phyloP scores from a whole-genome alignment of 2,329 filamentous ascomycete genomes.

The Fusarium sp. region DNA sequence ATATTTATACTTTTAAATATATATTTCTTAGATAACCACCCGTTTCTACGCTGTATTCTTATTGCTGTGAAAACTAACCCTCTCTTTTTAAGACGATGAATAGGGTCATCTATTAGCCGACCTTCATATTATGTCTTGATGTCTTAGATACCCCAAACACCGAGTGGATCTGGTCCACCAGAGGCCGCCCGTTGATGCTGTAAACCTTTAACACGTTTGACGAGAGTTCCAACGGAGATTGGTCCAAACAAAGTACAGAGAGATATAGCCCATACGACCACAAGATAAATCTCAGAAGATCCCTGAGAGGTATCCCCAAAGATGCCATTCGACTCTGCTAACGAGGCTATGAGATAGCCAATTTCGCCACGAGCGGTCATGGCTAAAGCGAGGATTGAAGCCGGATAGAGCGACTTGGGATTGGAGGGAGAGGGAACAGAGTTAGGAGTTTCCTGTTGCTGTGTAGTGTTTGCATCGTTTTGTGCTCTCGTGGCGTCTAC shows the following conservation, averaged over 20 bases:
- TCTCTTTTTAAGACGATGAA: too few species aligned
- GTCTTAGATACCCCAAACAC: too few species aligned
- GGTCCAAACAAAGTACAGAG: background rate
- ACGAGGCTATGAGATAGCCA: background rate
- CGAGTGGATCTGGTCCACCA: too few species aligned
- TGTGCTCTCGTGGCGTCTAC: background rate
- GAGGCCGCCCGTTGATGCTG: too few species aligned
- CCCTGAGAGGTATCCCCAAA: background rate
- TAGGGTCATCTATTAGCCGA: too few species aligned
- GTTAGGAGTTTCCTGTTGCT: background rate
- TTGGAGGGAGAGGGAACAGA: background rate
- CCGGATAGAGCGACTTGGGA: background rate
- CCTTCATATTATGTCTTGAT: too few species aligned
- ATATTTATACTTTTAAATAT: too few species aligned
- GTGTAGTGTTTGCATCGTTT: background rate
- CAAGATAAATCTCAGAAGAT: background rate
- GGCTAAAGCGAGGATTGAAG: background rate
- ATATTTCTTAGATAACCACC: too few species aligned
- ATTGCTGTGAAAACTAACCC: too few species aligned
- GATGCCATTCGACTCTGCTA: background rate
- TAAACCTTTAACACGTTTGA: background rate
- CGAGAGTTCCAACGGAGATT: background rate
- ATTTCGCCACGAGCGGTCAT: background rate
- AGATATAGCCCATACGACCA: background rate
- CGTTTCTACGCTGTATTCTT: too few species aligned